These are phyloP conservation scores for Populus hybrid DNA, from an alignment of 441 rosid genomes.

Conservation along the genomic window DNA sequence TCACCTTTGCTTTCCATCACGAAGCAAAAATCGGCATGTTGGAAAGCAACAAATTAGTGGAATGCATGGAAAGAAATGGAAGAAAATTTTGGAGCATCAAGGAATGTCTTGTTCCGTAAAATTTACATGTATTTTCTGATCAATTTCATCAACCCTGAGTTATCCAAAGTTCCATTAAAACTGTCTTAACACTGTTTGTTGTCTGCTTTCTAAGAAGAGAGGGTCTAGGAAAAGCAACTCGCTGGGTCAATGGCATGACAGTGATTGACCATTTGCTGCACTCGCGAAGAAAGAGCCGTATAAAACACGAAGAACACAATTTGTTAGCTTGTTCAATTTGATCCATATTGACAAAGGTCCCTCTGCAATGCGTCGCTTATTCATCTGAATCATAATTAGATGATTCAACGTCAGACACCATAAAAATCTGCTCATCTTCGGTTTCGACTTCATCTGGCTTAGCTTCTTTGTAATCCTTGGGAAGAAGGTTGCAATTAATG, in stretches of 20 bases:
- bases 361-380: slow-evolving; percentile 1
- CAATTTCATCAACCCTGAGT: neutral
- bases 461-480: slow-evolving; percentile 37
- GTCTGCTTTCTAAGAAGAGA: too few species aligned
- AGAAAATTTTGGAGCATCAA: neutral
- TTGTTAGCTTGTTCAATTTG: neutral
- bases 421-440: slow-evolving; percentile 34
- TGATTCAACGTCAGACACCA: slow-evolving; percentile 39
- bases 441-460: slow-evolving; percentile 34
- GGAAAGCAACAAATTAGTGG: too few species aligned
- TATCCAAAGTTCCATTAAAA: neutral
- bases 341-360: neutral
- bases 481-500: slow-evolving; percentile 70
- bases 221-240: too few species aligned
- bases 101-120: neutral
- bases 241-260: too few species aligned
- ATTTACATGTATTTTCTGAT: neutral
- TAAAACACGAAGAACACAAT: neutral
- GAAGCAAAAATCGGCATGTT: too few species aligned
- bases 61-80: too few species aligned
- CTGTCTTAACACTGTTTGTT: too few species aligned
- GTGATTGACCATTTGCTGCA: too few species aligned
- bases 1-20: too few species aligned
- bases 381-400: slow-evolving; percentile 26
- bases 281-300: neutral